Base-by-base conservation (phyloP, 768 basidiomycete genomes). In the Zangia roseola region DNA sequence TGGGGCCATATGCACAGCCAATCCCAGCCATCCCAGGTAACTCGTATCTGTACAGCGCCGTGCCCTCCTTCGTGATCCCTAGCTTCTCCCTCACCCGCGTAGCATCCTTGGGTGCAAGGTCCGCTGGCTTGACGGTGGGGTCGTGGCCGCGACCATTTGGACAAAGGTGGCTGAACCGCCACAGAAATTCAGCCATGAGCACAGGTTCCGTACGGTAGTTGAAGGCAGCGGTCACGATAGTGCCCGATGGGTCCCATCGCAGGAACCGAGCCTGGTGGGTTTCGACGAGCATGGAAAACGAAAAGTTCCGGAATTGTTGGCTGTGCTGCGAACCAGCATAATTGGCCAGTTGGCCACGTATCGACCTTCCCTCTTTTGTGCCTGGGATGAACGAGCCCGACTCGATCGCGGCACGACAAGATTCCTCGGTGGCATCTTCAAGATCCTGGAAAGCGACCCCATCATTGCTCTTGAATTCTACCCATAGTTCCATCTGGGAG, bases 1-100 rank as follows among this genome's bases (percentile, higher is more conserved):
- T n/a, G n/a, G 54, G 50, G 0, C 50, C 46, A 12, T 38, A 48
- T 5, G 37, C 39, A 30, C 31, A 39, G 2, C 45, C 45, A 7
- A 2, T 34, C 1, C 37, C 37, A 7, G 16, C 19, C 36, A 38
- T 12, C 5, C 36, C 36, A 4, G 44, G 44, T 5, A 45, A 10
- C 26, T 30, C 28, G 37, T 30, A 30, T 46, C 26, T 28, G 26
- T 28, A 28, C 9, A 28, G 26, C 26, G 26, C 26, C 9, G 9
- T 28, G 10, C 10, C 26, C 2, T 28, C 10, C 2, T 10, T 28
- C 26, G 8, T 28, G 5, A 46, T 38, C 16, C 26, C 39, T 16
- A 40, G 26, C 24, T 2, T 6, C 10, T 9, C 10, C 0, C 10
- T 28, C 4, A 9, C 25, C 2, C 26, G 26, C 10, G 9, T 2